Evolutionary conservation across 2,329 filamentous ascomycete genomes (phyloP), one percentile per base, ranked within the genome.

Genomic region (Colletotrichum sp.): DNA sequence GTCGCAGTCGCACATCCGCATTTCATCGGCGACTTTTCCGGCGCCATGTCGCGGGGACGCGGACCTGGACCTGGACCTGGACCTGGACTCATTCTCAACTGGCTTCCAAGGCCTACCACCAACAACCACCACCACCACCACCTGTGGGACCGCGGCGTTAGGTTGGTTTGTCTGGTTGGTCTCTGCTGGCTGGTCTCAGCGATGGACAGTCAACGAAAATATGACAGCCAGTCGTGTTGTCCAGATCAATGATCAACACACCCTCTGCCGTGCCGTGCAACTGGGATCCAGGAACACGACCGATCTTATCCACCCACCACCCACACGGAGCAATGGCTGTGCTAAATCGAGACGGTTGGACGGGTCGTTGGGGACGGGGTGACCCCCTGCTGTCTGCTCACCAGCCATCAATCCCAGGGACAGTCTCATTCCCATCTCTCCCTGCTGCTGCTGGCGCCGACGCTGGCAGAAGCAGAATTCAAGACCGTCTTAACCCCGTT

Each of bases 211-310:
- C 30, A 30, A 43, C 43, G 43, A 39, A 65, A 64, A 68, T 43
- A 39, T 65, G 70, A 18, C 34, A 65, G 58, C 73, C 73, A 75
- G 43, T 75, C 58, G 34, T 71, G 65, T n/a, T 25, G 55, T 25
- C 70, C 27, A 52, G 27, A 34, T 61, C 36, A 15, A 28, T 36
- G 25, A 55, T 58, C 61, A 25, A 22, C 55, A 25, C 32, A 58
- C 25, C 61, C 58, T 58, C 66, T 55, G 36, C 55, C 43, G 48
- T 56, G 64, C 55, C 55, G 65, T 28, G 18, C 5, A 27, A 34
- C 73, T 32, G 43, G 73, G 73, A 75, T 75, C 73, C 73, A 75
- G 73, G 73, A 73, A 75, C 73, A 52, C 58, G 34, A 52, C 62
- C 62, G 22, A 65, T 68, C 69, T 64, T 39, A 36, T 62, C 62